These are phyloP conservation scores for Penicillium parvum DNA, from an alignment of 495 filamentous ascomycete species.

Conservation along the genomic window DNA sequence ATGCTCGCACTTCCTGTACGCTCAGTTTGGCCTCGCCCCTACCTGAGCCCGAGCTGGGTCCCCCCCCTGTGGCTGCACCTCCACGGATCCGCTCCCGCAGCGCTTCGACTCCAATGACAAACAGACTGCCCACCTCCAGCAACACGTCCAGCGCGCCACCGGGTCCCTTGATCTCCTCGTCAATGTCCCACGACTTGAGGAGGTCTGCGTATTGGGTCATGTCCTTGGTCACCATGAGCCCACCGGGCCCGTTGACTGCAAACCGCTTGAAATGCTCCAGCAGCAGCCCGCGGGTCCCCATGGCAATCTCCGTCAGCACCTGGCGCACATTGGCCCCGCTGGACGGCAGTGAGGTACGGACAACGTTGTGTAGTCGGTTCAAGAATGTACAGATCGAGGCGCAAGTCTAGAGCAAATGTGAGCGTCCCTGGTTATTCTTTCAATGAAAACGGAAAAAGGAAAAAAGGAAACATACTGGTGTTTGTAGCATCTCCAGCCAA, in stretches of 20 bases:
- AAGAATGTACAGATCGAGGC: slow-evolving; percentile 73
- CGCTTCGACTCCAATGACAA: slow-evolving; percentile 89
- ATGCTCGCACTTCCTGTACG: slow-evolving; percentile 71
- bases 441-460: neutral
- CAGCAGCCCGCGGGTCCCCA: slow-evolving; percentile 68
- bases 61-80: slow-evolving; percentile 25
- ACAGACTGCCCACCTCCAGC: slow-evolving; percentile 91
- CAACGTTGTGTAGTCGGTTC: slow-evolving; percentile 54
- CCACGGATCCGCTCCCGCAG: slow-evolving; percentile 72
- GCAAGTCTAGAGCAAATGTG: slow-evolving; percentile 55
- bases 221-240: slow-evolving; percentile 93
- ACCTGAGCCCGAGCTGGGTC: slow-evolving; percentile 21
- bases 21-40: slow-evolving; percentile 50
- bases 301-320: slow-evolving; percentile 80
- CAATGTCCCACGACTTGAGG: slow-evolving; percentile 74
- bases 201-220: slow-evolving; percentile 85
- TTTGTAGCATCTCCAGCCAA: slow-evolving; percentile 78
- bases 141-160: slow-evolving; percentile 73
- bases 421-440: neutral
- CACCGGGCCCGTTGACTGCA: slow-evolving; percentile 83
- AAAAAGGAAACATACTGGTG: slow-evolving; percentile 46
- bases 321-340: slow-evolving; percentile 66
- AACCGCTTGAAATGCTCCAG: slow-evolving; percentile 95
- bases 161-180: slow-evolving; percentile 52
- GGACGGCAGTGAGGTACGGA: slow-evolving; percentile 65